Conservation (phyloP, 345 rosid genomes). For the Acer saccharum region DNA sequence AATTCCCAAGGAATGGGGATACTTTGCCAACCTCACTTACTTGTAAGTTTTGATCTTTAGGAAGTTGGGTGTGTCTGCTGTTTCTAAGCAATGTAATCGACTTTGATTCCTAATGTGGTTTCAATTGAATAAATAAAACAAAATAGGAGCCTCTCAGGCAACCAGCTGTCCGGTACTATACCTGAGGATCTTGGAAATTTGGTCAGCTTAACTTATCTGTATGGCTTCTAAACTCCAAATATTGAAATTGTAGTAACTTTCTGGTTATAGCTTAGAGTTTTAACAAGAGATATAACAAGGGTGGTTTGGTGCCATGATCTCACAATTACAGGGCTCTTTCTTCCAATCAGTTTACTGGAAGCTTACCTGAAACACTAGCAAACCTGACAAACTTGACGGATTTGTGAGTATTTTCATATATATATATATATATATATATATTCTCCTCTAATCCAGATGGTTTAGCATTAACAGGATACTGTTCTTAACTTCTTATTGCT, state of each 20-base stretch:
- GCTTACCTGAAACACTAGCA: slow-evolving; percentile 1
- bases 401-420: not conserved
- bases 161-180: slow-evolving; percentile 18
- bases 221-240: not conserved
- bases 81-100: not conserved
- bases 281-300: not conserved
- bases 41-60: not conserved
- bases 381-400: not conserved
- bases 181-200: slow-evolving; percentile 23
- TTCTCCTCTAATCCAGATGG: not conserved
- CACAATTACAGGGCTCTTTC: not conserved
- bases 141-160: slow-evolving; percentile 23
- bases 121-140: not conserved
- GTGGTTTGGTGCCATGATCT: not conserved
- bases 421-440: not conserved
- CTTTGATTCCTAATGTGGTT: not conserved
- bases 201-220: slow-evolving; percentile 19
- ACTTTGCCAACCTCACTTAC: not conserved
- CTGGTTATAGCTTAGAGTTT: not conserved
- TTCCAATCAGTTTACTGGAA: not conserved
- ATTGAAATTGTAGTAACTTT: too few relatives aligned
- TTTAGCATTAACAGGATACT: not conserved
- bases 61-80: not conserved
- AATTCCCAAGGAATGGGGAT: not conserved
- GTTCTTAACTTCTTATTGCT: not conserved